Conservation (phyloP, 179 eudicot genomes). For the Spergularia azorica region DNA sequence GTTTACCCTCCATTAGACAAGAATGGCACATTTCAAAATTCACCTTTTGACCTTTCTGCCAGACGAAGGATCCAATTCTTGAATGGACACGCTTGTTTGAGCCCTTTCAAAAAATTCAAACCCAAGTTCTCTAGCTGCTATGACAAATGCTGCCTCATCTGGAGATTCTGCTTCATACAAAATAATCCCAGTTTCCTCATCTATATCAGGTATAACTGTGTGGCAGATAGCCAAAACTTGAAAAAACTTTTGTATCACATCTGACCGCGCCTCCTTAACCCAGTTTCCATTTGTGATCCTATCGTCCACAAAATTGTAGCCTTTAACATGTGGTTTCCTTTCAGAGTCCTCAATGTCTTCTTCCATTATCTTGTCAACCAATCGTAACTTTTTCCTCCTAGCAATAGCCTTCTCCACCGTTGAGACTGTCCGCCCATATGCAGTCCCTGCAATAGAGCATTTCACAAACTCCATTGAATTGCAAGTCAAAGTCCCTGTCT, state of each 20-base stretch:
- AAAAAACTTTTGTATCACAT: conserved; percentile 60
- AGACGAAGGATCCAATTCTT: conserved; percentile 54
- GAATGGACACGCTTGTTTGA: conserved; percentile 53
- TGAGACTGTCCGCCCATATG: conserved; percentile 67
- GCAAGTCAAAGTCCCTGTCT: conserved; percentile 86
- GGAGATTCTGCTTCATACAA: conserved; percentile 86
- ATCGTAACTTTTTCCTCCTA: conserved; percentile 38
- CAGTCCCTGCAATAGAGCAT: conserved; percentile 73
- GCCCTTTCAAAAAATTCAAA: conserved; percentile 68
- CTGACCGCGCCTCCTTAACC: conserved; percentile 53
- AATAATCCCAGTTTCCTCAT: conserved; percentile 50
- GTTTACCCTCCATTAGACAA: not conserved
- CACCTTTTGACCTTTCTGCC: conserved; percentile 58
- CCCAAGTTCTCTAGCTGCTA: conserved; percentile 75
- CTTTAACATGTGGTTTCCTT: conserved; percentile 41
- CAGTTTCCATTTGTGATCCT: conserved; percentile 59
- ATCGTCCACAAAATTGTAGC: conserved; percentile 68
- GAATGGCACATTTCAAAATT: not conserved
- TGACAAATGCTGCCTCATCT: conserved; percentile 81
- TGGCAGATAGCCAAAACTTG: conserved; percentile 73
- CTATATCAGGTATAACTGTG: conserved; percentile 64
- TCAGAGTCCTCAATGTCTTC: conserved; percentile 14
- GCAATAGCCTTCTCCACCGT: conserved; percentile 69
- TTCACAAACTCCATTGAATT: conserved; percentile 85
- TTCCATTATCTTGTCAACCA: conserved; percentile 17